phyloP scores from a whole-genome alignment of 495 filamentous ascomycete genomes.

The Penicilliopsis zonata region DNA sequence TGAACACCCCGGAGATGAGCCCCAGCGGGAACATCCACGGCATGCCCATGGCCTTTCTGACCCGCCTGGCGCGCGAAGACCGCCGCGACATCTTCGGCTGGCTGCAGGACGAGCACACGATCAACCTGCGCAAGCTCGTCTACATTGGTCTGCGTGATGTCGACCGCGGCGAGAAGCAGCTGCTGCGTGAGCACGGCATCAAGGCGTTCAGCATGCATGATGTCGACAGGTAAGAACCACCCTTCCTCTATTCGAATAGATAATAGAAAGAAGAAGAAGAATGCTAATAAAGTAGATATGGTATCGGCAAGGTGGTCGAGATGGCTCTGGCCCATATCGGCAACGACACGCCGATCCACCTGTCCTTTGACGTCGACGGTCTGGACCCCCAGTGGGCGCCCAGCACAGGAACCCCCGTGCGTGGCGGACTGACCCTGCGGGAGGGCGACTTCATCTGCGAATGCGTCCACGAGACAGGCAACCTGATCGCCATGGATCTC shows the following conservation, averaged over 20 bases:
- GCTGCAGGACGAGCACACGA: slow-evolving; percentile 51
- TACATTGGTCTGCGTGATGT: slow-evolving; percentile 96
- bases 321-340: slow-evolving; percentile 94
- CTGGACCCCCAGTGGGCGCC: slow-evolving; percentile 94
- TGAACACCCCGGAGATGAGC: slow-evolving; percentile 89
- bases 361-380: slow-evolving; percentile 95
- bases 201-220: slow-evolving; percentile 98
- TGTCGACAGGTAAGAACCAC: slow-evolving; percentile 57
- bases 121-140: slow-evolving; percentile 77
- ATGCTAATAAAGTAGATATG: slow-evolving; percentile 61
- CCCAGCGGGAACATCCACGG: slow-evolving; percentile 92
- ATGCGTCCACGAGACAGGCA: slow-evolving; percentile 87
- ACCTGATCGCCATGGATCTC: slow-evolving; percentile 81
- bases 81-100: slow-evolving; percentile 72
- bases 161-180: slow-evolving; percentile 80
- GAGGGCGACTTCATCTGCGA: slow-evolving; percentile 99
- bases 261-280: too few species aligned
- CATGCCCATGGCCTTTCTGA: slow-evolving; percentile 93
- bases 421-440: slow-evolving; percentile 87
- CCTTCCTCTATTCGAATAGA: too few species aligned
- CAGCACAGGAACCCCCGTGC: slow-evolving; percentile 87
- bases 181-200: slow-evolving; percentile 77
- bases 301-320: slow-evolving; percentile 93
- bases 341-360: slow-evolving; percentile 85
- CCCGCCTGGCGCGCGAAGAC: slow-evolving; percentile 66